Base-by-base conservation (phyloP, 2,329 filamentous ascomycete genomes). In the Aureobasidium sp. region DNA sequence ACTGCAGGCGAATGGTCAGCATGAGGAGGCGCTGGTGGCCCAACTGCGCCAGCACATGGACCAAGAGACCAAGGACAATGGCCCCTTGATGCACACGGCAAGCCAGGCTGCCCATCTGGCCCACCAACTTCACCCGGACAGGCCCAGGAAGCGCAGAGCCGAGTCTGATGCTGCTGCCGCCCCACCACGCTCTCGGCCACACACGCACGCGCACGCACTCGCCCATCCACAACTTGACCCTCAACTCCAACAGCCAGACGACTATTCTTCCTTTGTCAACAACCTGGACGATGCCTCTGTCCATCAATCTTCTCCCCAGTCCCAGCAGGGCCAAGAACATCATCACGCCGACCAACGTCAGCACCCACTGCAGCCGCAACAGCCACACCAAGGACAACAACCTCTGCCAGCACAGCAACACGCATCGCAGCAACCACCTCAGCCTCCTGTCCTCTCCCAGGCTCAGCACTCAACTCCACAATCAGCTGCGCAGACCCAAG, bases 1-100 rank as follows among this genome's bases (percentile, higher is more conserved):
- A 80, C 72, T 53, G 24, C 51, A 53, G 34, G 51, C 51, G 12
- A 53, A 55, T 40, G 53, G 56, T 34, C 30, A 53, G 25, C 30
- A 53, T 21, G 56, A 57, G 49, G 56, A 57, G 44, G 37, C 51
- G 17, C 40, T 53, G 39, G 40, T 47, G 24, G 51, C 51, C 34
- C 56, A 57, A 24, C 39, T 57, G 8, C 53, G 52, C 17, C 53
- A 57, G 22, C 56, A 57, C 34, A 45, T 57, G 41, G 53, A 55
- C n/a, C 53, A 57, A 24, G 56, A 55, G 30, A 37, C n/a, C n/a
- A n/a, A 50, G 32, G 40, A 45, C 24, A 45, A 45, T 41, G 39
- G 32, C 5, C 47, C 54, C 24, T 29, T 41, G 21, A 24, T 53
- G 30, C 51, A 53, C 41, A 34, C 51, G 19, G 22, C 51, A 14